A percentile compares a stretch with the other conserved stretches of the same genome.
Conservation (phyloP, 2,329 filamentous ascomycete species). For the Aspergillus proliferans region DNA sequence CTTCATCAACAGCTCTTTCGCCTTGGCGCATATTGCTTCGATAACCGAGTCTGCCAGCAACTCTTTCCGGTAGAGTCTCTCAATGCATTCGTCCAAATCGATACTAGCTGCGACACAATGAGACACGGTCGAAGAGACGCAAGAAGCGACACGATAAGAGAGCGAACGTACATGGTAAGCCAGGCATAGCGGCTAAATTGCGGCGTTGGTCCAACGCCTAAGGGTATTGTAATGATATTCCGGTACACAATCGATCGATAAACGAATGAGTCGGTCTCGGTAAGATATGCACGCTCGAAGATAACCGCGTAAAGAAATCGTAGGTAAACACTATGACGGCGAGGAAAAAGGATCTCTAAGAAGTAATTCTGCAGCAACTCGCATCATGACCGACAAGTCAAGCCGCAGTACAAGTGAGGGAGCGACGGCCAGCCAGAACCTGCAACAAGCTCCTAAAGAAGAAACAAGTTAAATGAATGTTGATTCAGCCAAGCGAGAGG, state of each 20-base stretch:
- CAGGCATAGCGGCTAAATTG: conserved; percentile 34
- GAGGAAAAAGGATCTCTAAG: conserved; percentile 14
- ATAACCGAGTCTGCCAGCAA: conserved; percentile 95
- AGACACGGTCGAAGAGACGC: conserved; percentile 1
- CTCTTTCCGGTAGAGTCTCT: conserved; percentile 93
- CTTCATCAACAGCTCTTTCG: conserved; percentile 97
- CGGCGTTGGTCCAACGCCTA: conserved; percentile 1
- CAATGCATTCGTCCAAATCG: conserved; percentile 97
- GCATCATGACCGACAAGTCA: conserved; percentile 21
- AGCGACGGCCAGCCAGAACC: background rate
- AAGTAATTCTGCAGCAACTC: conserved; percentile 20
- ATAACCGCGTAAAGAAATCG: background rate
- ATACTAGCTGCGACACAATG: conserved; percentile 65
- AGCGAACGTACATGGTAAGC: conserved; percentile 36
- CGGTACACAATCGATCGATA: background rate
- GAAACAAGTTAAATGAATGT: background rate
- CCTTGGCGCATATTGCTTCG: conserved; percentile 98
- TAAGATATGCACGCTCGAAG: background rate
- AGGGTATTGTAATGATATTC: background rate
- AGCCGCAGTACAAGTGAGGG: conserved; percentile 1
- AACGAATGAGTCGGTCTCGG: background rate
- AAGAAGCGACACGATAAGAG: background rate
- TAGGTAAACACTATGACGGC: background rate
- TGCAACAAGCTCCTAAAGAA: background rate
- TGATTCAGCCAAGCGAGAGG: background rate